A percentile compares a stretch with the other conserved stretches of the same genome.
phyloP scores from a whole-genome alignment of 352 stramenopile genomes.

The Globisporangium radiosum region DNA sequence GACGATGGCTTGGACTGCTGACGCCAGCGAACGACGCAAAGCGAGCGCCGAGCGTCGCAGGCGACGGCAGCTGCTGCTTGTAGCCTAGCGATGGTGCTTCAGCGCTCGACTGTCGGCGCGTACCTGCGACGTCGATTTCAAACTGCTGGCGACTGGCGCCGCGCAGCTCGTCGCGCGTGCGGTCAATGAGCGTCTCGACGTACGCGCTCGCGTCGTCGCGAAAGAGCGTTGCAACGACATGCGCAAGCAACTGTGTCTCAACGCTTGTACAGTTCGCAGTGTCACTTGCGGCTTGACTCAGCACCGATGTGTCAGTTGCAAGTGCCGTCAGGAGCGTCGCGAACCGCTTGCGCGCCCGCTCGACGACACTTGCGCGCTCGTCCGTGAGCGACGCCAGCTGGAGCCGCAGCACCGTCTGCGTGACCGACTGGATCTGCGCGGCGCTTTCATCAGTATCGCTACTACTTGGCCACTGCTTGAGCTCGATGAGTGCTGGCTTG shows the following conservation, averaged over 20 bases:
- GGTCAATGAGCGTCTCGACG: slow-evolving; percentile 30
- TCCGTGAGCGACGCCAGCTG: slow-evolving; percentile 25
- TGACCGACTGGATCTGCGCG: slow-evolving; percentile 29
- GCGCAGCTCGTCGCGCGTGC: slow-evolving; percentile 31
- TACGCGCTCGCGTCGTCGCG: slow-evolving; percentile 36
- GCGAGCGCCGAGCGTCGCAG: slow-evolving; percentile 14
- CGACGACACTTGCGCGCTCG: slow-evolving; percentile 33
- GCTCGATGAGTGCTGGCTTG: slow-evolving; percentile 19
- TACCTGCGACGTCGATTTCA: slow-evolving; percentile 23
- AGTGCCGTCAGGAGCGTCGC: slow-evolving; percentile 17
- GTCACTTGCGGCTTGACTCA: not conserved
- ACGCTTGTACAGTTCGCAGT: not conserved
- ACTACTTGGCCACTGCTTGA: slow-evolving; percentile 20
- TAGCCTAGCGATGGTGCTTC: slow-evolving; percentile 22
- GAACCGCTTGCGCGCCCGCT: slow-evolving; percentile 32
- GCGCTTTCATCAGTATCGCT: slow-evolving; percentile 15
- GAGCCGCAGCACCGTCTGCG: slow-evolving; percentile 31
- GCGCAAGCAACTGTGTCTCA: slow-evolving; percentile 17
- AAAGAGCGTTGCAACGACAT: slow-evolving; percentile 38
- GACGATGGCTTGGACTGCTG: not conserved
- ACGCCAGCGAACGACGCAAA: slow-evolving; percentile 42
- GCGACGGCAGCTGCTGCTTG: slow-evolving; percentile 13
- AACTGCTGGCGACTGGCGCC: slow-evolving; percentile 28
- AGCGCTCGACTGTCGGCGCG: slow-evolving; percentile 15
- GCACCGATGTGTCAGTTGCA: not conserved